Percentiles rank a stretch among this genome's conserved stretches.
These are phyloP conservation scores for Medicago arabica DNA, from an alignment of 306 rosid species.

Conservation along the genomic window DNA sequence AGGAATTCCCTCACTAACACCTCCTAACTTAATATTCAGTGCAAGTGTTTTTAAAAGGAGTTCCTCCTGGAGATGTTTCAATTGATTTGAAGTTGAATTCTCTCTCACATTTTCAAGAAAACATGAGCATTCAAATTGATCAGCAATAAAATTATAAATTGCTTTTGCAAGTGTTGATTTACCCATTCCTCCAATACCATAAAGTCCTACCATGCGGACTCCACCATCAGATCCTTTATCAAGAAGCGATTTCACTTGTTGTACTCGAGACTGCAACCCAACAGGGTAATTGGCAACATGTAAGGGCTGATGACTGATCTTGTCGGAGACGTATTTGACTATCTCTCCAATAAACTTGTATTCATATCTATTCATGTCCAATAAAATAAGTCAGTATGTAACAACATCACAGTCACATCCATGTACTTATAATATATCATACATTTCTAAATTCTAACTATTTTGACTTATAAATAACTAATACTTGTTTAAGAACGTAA, in stretches of 20 bases:
- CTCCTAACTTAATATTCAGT: neutral
- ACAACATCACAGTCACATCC: too few relatives aligned
- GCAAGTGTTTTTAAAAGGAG: neutral
- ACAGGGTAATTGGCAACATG: neutral
- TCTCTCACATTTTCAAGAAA: conserved; percentile 9
- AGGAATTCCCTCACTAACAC: neutral
- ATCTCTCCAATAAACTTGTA: neutral
- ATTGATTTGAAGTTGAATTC: neutral
- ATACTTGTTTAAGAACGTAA: too few relatives aligned
- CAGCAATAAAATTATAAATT: neutral
- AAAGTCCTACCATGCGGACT: neutral
- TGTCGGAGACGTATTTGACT: neutral
- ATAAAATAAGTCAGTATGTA: too few relatives aligned
- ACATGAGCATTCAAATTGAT: conserved; percentile 2
- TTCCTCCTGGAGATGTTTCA: neutral
- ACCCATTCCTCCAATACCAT: neutral
- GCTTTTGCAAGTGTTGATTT: neutral
- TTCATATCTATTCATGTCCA: conserved; percentile 4
- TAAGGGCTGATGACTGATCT: neutral
- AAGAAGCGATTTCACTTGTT: neutral
- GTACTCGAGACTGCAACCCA: neutral
- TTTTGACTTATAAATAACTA: too few relatives aligned
- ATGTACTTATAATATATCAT: too few relatives aligned
- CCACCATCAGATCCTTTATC: neutral
- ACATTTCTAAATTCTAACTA: too few relatives aligned